Conservation (phyloP, 345 rosid genomes). For the Excoecaria agallocha region DNA sequence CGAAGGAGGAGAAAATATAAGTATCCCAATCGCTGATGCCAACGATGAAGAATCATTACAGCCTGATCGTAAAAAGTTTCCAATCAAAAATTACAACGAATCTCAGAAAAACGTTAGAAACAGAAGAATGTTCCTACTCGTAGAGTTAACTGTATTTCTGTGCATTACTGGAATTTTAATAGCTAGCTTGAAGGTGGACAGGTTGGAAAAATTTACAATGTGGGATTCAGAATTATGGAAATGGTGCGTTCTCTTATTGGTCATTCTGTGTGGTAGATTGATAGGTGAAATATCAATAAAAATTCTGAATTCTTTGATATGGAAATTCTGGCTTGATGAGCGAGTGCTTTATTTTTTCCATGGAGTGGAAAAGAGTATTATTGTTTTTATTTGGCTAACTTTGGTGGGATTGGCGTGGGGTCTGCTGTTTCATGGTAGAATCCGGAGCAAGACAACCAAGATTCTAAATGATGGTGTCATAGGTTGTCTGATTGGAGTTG, state of each 20-base stretch:
- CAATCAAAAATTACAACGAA: no score
- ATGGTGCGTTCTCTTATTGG: slow-evolving; percentile 49
- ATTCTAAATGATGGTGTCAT: slow-evolving; percentile 38
- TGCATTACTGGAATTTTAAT: slow-evolving; percentile 29
- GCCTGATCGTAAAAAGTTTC: no score
- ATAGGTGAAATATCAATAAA: slow-evolving; percentile 41
- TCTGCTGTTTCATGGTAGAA: slow-evolving; percentile 29
- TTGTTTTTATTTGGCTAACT: background rate
- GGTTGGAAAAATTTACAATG: slow-evolving; percentile 23
- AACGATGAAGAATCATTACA: no score
- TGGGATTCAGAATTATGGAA: slow-evolving; percentile 51
- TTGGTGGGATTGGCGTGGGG: background rate
- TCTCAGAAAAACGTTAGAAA: no score
- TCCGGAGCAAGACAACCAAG: slow-evolving; percentile 31
- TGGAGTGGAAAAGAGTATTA: slow-evolving; percentile 49
- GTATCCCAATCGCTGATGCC: no score
- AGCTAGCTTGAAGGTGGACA: slow-evolving; percentile 35
- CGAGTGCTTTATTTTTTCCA: slow-evolving; percentile 56
- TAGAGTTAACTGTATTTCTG: slow-evolving; percentile 30
- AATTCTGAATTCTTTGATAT: slow-evolving; percentile 42
- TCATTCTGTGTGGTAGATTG: slow-evolving; percentile 47
- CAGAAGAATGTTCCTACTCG: background rate
- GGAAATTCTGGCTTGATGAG: slow-evolving; percentile 47
- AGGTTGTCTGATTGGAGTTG: slow-evolving; percentile 40
- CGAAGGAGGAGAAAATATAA: no score